A percentile compares a stretch with the other conserved stretches of the same genome.
Conservation (phyloP, 768 basidiomycete genomes). For the Pisolithus tinctorius region DNA sequence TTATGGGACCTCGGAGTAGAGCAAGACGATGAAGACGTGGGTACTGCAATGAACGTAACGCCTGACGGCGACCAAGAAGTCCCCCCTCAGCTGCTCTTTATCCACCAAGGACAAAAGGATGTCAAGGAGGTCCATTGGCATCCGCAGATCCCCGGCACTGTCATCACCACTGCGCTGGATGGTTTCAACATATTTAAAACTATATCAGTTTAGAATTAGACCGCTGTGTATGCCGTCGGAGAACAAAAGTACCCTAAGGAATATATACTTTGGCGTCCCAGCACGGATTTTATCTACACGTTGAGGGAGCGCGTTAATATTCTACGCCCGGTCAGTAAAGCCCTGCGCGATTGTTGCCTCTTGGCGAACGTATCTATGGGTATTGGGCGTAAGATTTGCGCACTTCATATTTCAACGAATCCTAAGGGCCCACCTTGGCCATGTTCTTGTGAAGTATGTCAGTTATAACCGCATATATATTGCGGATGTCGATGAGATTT, state of each 20-base stretch:
- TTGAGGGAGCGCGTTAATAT: constrained; percentile 3
- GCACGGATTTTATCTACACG: constrained; percentile 4
- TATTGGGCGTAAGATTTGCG: neutral
- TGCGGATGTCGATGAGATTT: constrained; percentile 65
- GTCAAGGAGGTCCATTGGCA: constrained; percentile 99
- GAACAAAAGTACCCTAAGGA: constrained; percentile 17
- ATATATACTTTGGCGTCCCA: constrained; percentile 9
- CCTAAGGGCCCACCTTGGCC: constrained; percentile 37
- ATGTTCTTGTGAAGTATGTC: constrained; percentile 76
- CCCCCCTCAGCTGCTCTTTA: constrained; percentile 90
- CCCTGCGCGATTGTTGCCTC: constrained; percentile 56
- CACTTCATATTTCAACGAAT: neutral
- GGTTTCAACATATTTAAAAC: constrained; percentile 98
- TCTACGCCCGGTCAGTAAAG: constrained; percentile 41
- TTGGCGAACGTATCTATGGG: constrained; percentile 59
- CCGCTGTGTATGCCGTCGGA: neutral
- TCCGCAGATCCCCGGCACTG: constrained; percentile 87
- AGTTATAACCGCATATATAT: constrained; percentile 67
- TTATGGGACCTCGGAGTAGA: constrained; percentile 98
- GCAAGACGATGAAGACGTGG: constrained; percentile 86
- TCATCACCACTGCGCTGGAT: constrained; percentile 85
- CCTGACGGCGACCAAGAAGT: constrained; percentile 54
- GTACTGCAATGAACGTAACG: constrained; percentile 44
- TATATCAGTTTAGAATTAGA: constrained; percentile 56
- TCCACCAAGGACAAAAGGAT: constrained; percentile 95